phyloP scores from a whole-genome alignment of 2,329 filamentous ascomycete species.

The Calonectria fujianensis region DNA sequence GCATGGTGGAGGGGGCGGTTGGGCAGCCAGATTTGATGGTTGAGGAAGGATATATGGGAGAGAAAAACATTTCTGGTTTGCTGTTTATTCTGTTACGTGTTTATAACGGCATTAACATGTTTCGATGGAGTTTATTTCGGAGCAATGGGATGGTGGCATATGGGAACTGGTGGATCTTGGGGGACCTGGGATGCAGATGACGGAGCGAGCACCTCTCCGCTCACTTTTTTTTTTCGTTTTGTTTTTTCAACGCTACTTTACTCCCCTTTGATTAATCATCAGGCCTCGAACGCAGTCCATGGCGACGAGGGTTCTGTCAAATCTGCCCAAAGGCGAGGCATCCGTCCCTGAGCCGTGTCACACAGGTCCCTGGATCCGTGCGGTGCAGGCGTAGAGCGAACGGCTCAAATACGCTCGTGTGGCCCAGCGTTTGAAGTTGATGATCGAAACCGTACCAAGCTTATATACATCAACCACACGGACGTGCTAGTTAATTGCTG shows the following conservation, averaged over 20 bases:
- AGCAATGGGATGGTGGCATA: background rate
- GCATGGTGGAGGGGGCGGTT: background rate
- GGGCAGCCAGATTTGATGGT: background rate
- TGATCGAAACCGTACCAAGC: background rate
- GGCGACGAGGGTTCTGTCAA: background rate
- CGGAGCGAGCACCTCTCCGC: slow-evolving; percentile 16
- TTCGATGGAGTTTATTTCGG: slow-evolving; percentile 14
- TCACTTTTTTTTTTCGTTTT: slow-evolving; percentile 22
- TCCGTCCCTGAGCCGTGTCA: background rate
- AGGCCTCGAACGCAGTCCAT: background rate
- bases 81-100: background rate
- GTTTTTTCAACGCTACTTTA: background rate
- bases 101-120: background rate
- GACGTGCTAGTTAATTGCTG: background rate
- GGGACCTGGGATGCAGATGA: background rate
- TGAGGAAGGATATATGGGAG: background rate
- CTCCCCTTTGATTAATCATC: background rate
- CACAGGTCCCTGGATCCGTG: slow-evolving; percentile 3
- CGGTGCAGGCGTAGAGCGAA: background rate
- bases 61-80: background rate
- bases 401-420: slow-evolving; percentile 7
- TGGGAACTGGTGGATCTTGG: background rate
- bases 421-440: slow-evolving; percentile 28
- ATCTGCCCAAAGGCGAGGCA: background rate
- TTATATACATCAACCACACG: slow-evolving; percentile 34